These are phyloP conservation scores for Phytophthora cryptogea DNA, from an alignment of 352 stramenopile species.

Conservation along the genomic window DNA sequence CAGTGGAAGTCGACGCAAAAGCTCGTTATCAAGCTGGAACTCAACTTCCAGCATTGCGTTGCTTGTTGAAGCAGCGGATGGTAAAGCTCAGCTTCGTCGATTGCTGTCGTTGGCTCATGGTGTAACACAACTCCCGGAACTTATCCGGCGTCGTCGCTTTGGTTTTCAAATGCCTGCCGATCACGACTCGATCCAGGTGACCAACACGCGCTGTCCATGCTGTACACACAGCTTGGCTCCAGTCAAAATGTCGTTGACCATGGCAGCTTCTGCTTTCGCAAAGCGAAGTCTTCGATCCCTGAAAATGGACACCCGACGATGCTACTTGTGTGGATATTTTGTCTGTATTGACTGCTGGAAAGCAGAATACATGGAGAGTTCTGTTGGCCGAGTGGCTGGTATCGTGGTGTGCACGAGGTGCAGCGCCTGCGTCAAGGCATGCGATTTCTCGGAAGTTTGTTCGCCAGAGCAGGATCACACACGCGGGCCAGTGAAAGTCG, in stretches of 20 bases:
- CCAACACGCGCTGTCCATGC: slow-evolving; percentile 25
- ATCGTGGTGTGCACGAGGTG: slow-evolving; percentile 29
- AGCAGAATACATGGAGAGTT: slow-evolving; percentile 29
- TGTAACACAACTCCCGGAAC: slow-evolving; percentile 21
- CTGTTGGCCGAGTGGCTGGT: slow-evolving; percentile 8
- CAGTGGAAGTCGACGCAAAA: slow-evolving; percentile 10
- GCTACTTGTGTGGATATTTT: slow-evolving; percentile 29
- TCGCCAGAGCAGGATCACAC: slow-evolving; percentile 8
- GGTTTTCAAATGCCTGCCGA: slow-evolving; percentile 23
- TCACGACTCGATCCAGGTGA: slow-evolving; percentile 8
- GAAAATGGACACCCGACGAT: slow-evolving; percentile 24
- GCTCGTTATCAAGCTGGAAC: slow-evolving; percentile 1
- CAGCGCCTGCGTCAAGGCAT: slow-evolving; percentile 17
- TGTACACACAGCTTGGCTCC: slow-evolving; percentile 30
- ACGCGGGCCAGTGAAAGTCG: slow-evolving; percentile 16
- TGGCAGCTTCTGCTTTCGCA: slow-evolving; percentile 17
- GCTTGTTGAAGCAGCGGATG: neutral
- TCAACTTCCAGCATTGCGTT: slow-evolving; percentile 7
- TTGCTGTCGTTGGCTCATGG: slow-evolving; percentile 20
- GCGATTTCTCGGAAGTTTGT: slow-evolving; percentile 27
- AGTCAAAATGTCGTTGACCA: slow-evolving; percentile 18
- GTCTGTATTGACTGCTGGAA: slow-evolving; percentile 30
- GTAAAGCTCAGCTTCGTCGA: slow-evolving; percentile 26
- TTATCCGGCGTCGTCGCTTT: slow-evolving; percentile 22
- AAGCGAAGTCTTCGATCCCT: slow-evolving; percentile 17